phyloP scores from a whole-genome alignment of 768 basidiomycete genomes.

The Scleroderma bovista region DNA sequence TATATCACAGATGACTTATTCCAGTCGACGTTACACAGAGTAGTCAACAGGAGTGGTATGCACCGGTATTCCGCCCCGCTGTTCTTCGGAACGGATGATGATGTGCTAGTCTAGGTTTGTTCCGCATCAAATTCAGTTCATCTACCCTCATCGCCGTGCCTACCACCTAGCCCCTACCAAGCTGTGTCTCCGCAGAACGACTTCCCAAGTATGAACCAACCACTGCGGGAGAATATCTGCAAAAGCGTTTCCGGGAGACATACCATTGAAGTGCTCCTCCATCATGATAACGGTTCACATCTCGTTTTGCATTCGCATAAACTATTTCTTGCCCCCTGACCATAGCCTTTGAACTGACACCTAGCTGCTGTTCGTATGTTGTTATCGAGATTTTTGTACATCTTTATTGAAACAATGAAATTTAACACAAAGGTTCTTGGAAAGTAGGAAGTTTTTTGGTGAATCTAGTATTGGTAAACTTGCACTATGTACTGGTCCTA shows the following conservation, averaged over 20 bases:
- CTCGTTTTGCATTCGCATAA: too few species aligned
- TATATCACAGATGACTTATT: constrained; percentile 68
- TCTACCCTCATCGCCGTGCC: too few species aligned
- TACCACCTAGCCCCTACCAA: constrained; percentile 33
- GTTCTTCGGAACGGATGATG: constrained; percentile 88
- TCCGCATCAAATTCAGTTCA: neutral
- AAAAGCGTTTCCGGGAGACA: constrained; percentile 55
- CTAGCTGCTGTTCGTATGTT: too few species aligned
- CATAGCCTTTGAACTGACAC: neutral
- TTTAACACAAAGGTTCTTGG: too few species aligned
- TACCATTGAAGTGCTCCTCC: too few species aligned
- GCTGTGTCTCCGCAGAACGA: constrained; percentile 43
- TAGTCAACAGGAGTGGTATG: constrained; percentile 66
- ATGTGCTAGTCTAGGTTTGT: constrained; percentile 70
- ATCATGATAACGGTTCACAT: too few species aligned
- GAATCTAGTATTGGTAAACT: too few species aligned
- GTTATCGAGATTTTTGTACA: too few species aligned
- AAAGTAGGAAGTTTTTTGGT: too few species aligned
- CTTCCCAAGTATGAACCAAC: constrained; percentile 68
- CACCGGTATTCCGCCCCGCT: constrained; percentile 81
- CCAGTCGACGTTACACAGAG: constrained; percentile 87
- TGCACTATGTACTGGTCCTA: too few species aligned
- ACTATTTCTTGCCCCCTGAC: too few species aligned
- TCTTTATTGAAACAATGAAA: too few species aligned
- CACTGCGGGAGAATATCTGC: constrained; percentile 81